Evolutionary conservation across 768 basidiomycete species (phyloP), one percentile per base, ranked within the genome.

Genomic region (Trametes villosa): DNA sequence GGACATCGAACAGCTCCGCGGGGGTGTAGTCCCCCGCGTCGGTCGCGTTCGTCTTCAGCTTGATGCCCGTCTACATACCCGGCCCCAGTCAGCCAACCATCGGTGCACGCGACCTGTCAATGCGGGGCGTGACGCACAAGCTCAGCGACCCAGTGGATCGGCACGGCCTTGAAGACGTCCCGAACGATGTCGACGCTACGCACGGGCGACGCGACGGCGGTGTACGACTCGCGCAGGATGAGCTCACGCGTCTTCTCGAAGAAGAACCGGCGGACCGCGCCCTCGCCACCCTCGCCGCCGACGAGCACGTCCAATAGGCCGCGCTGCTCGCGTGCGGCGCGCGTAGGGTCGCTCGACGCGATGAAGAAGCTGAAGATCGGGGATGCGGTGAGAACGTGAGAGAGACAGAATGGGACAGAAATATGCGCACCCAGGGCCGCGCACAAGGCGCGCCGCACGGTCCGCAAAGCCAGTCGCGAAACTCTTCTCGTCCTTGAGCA

Each of bases 51-150:
- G 81, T 83, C 74, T 88, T 91, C 55, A 93, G 76, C n/a, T 78
- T 71, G 58, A 94, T 86, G 15, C 90, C 90, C 57, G 86, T 87
- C 91, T 92, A 49, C 31, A n/a, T n/a, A n/a, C n/a, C n/a, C n/a
- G n/a, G n/a, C 40, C 11, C 1, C 18, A n/a, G 22, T 22, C 4
- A 18, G 51, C 30, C 52, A 52, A 30, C 50, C n/a, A 36, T 51
- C 57, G 46, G 61, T 46, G 31, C 18, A 8, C 4, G 3, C 15
- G 22, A 26, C 0, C 18, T n/a, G 1, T n/a, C n/a, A 41, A 15
- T 18, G 54, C 44, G 13, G 27, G 2, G 6, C 44, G 20, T 9
- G 2, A 77, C 86, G 47, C 61, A 92, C 92, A 33, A 94, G 74
- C 46, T 91, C 86, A 22, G 75, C 70, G 9, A 89, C 84, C 89